Evolutionary conservation across 371 early-diverging fungal species (phyloP).

Genomic region (Dinochytrium kinnereticum): DNA sequence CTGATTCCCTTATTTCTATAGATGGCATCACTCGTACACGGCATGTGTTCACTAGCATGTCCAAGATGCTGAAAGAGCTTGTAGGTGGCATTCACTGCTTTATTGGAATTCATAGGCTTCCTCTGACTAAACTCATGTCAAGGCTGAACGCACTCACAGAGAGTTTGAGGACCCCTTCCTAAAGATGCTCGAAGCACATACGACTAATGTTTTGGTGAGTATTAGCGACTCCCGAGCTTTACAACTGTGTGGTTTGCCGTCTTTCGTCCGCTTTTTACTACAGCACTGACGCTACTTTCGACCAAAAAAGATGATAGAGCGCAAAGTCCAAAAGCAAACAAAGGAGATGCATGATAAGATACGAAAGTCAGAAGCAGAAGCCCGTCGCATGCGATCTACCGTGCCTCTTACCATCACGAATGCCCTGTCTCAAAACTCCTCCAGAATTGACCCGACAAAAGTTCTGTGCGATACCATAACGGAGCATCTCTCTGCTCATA

Average conservation of each 20-base stretch:
- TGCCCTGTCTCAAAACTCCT: background rate
- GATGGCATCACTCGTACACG: background rate
- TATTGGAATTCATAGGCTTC: background rate
- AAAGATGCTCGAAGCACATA: background rate
- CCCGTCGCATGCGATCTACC: too few species aligned
- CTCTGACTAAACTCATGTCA: background rate
- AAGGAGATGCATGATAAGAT: background rate
- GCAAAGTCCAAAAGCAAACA: background rate
- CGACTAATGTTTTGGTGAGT: background rate
- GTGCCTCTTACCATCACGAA: too few species aligned
- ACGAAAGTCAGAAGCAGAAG: background rate
- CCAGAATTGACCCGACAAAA: background rate
- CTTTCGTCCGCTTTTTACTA: too few species aligned
- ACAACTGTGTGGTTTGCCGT: too few species aligned
- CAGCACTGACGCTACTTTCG: too few species aligned
- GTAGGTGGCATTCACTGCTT: background rate
- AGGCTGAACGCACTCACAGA: background rate
- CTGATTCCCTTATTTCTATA: background rate
- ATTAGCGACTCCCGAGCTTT: too few species aligned
- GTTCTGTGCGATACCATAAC: background rate
- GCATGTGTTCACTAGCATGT: background rate
- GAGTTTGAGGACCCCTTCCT: background rate
- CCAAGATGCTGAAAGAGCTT: background rate
- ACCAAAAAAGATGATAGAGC: background rate
- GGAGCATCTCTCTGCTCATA: background rate